Percentiles rank a stretch among this genome's conserved stretches.
Evolutionary conservation across 2,329 filamentous ascomycete genomes (phyloP).

Genomic region (Fusarium secorum): DNA sequence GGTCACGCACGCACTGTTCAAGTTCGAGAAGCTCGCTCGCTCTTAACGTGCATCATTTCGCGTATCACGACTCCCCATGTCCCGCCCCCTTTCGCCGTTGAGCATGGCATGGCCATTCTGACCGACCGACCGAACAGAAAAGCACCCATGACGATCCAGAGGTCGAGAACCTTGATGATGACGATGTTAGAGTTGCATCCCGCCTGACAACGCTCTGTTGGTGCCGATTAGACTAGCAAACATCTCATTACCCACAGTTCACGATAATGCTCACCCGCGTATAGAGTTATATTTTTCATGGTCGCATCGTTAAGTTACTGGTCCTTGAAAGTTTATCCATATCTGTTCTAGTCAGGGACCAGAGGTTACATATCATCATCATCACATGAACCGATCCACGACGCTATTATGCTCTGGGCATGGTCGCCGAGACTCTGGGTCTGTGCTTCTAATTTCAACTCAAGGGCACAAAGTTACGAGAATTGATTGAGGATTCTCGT

Average conservation of each 20-base stretch:
- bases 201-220: conserved; percentile 3
- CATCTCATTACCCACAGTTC: conserved; percentile 8
- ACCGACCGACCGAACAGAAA: background rate
- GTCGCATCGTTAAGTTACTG: conserved; percentile 3
- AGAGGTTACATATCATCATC: conserved; percentile 17
- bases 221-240: conserved; percentile 5
- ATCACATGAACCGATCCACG: conserved; percentile 22
- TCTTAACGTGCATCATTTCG: conserved; percentile 33
- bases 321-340: conserved; percentile 6
- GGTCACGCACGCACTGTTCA: background rate
- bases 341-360: conserved; percentile 31
- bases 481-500: background rate
- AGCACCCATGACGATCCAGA: background rate
- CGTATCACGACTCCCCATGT: conserved; percentile 23
- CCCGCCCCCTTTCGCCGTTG: conserved; percentile 21
- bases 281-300: background rate
- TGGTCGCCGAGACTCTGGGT: conserved; percentile 10
- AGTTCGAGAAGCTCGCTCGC: conserved; percentile 25
- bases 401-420: conserved; percentile 18
- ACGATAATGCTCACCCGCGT: background rate
- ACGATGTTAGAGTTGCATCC: conserved; percentile 27
- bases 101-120: background rate
- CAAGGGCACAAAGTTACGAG: background rate
- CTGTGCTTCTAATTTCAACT: conserved; percentile 16
- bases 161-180: conserved; percentile 18